These are phyloP conservation scores for Xylaria castorea DNA, from an alignment of 495 filamentous ascomycete species.

Conservation along the genomic window DNA sequence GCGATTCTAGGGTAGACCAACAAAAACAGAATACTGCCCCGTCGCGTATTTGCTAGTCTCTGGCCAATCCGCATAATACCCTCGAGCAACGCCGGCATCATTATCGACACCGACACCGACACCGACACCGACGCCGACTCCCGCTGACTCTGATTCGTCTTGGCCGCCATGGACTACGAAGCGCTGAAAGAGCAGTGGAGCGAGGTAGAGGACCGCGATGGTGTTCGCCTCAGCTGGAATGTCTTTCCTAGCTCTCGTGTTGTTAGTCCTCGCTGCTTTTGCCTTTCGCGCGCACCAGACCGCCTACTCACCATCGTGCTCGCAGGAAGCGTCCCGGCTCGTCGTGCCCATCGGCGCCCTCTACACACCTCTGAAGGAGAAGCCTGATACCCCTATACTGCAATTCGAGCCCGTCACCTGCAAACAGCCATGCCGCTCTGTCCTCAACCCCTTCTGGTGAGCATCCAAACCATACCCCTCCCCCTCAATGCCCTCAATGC, in stretches of 20 bases:
- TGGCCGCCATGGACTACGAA: conserved; percentile 59
- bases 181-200: conserved; percentile 95
- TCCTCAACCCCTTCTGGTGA: conserved; percentile 96
- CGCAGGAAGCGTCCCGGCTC: conserved; percentile 91
- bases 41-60: background rate
- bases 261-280: conserved; percentile 58
- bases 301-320: conserved; percentile 28
- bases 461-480: conserved; percentile 24
- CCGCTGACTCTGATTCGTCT: background rate
- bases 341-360: conserved; percentile 97
- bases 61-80: background rate
- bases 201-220: conserved; percentile 96
- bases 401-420: conserved; percentile 98
- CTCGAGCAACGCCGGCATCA: conserved; percentile 13
- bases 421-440: conserved; percentile 94
- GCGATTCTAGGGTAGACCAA: background rate
- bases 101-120: background rate
- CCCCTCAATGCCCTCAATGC: conserved; percentile 22
- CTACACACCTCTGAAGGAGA: conserved; percentile 97
- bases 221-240: conserved; percentile 97
- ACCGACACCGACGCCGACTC: too few species aligned
- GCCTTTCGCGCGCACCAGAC: conserved; percentile 30
- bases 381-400: conserved; percentile 84
- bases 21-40: background rate
- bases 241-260: conserved; percentile 98